Base-by-base conservation (phyloP, 805 yeast genomes). In the Candida sphagnicola region DNA sequence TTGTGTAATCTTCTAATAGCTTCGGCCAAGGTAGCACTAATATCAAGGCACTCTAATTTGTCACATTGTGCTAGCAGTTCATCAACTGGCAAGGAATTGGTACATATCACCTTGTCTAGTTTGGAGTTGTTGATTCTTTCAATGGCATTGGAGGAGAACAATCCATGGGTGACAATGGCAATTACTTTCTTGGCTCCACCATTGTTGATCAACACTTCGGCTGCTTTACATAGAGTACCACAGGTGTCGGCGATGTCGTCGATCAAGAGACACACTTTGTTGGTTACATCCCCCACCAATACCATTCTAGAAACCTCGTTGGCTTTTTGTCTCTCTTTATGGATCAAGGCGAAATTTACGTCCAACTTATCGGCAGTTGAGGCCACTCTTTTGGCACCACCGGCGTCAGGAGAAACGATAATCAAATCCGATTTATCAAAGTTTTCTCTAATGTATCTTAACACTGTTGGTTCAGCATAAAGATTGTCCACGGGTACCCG, bases 211-310 rank as follows among this genome's bases (percentile, higher is more conserved):
- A 85, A 66, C 11, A 82, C 77, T 46, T 85, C 91, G 16, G 89
- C 86, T 28, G 93, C 93, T 61, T 85, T 85, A 38, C 82, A 85
- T 46, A 85, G 65, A 14, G 95, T 85, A 45, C 93, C 95, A 65
- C 95, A 85, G 15, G 95, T 85, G 58, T 85, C 95, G 33, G 93
- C 93, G 89, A 85, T 85, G 60, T 85, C 95, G 63, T 85, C 95
- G 32, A 85, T 86, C 50, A 85, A 77, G 39, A 85, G 69, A 66
- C 93, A 85, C 35, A 79, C 71, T 60, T 85, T 85, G 43, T 77
- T 82, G 2, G 80, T 65, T 26, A 85, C 95, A 64, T 85, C 93
- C 54, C 95, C 95, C 36, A 85, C 95, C 37, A 85, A 69, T 16
- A 84, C 90, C 95, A 85, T 85, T 56, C 84, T 72, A 30, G 86